Evolutionary conservation across 1,139 yeast species (phyloP), one percentile per base, ranked within the genome.

Genomic region (Meyerozyma smithsonii): DNA sequence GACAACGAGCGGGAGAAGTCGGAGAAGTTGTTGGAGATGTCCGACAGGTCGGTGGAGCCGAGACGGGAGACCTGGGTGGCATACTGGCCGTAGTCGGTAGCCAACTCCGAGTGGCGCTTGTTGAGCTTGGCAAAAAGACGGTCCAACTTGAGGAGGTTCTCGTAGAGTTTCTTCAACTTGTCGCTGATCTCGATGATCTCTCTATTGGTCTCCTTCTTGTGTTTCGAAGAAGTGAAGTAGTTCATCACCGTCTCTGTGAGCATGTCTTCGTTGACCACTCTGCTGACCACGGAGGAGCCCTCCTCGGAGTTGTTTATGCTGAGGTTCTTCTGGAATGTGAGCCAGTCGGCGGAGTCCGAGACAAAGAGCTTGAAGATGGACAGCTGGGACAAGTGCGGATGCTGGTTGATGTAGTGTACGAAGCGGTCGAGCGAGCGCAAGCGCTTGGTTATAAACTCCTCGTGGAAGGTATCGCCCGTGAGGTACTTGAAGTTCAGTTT

Each of bases 381-480:
- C 50, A 94, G 83, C 45, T 79, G 77, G 28, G 82, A 77, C 47
- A 92, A 68, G 2, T 72, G 63, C 16, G 89, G 89, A 61, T 92
- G 97, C 42, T 72, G 69, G 20, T 89, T 72, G 11, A 92, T 70
- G 48, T 95, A 78, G 46, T 76, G 69, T 41, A 92, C 61, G 55
- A 89, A 92, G 45, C 94, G 69, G 51, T 84, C 81, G 41, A 92
- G 68, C 5, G 97, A 87, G 38, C 82, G 80, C n/a, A 95, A 82
- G 48, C 98, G 69, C 56, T 87, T 85, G 46, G 74, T 70, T 0
- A 96, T 90, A 61, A 92, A 92, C 43, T 87, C 87, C 8, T 74
- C 64, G 39, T 87, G 78, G 56, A 87, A 87, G 15, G 96, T 74
- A 53, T 92, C 97, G n/a, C 98, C 98, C 33, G 95, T 89, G 42